Conservation (phyloP, 805 yeast genomes). For the Candida coquimbonensis region DNA sequence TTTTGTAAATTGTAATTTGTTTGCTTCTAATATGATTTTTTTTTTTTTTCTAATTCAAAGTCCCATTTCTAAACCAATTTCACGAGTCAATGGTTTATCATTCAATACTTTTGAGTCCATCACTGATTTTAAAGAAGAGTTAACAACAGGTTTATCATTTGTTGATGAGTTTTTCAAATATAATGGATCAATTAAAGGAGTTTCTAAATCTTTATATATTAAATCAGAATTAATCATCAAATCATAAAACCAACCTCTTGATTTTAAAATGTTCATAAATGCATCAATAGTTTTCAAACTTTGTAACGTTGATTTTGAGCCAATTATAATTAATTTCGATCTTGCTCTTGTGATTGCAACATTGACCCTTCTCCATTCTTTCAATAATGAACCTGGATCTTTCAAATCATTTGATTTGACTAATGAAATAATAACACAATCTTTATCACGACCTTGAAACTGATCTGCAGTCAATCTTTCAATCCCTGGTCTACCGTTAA, state of each 20-base stretch:
- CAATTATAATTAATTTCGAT: slow-evolving; percentile 75
- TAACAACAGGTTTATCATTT: neutral
- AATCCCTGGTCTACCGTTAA: slow-evolving; percentile 33
- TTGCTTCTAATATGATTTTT: no score
- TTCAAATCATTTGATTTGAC: slow-evolving; percentile 70
- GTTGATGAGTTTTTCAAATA: neutral
- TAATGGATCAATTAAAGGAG: neutral
- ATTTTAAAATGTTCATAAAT: slow-evolving; percentile 51
- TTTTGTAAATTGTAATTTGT: no score
- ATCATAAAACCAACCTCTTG: slow-evolving; percentile 57
- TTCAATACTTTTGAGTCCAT: slow-evolving; percentile 12
- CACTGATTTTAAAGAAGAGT: slow-evolving; percentile 1
- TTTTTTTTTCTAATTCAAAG: neutral
- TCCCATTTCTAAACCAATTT: slow-evolving; percentile 17
- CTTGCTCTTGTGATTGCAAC: slow-evolving; percentile 92
- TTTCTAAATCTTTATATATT: slow-evolving; percentile 2
- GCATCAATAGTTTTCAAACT: slow-evolving; percentile 45
- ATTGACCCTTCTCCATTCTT: slow-evolving; percentile 88
- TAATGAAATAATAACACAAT: slow-evolving; percentile 80
- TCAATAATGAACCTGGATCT: slow-evolving; percentile 68
- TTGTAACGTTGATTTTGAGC: slow-evolving; percentile 60
- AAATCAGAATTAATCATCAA: slow-evolving; percentile 34
- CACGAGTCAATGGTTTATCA: slow-evolving; percentile 12
- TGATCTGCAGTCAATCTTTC: slow-evolving; percentile 92
- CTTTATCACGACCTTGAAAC: slow-evolving; percentile 94